Base-by-base conservation (phyloP, 768 basidiomycete species). In the Ramaria rubella region DNA sequence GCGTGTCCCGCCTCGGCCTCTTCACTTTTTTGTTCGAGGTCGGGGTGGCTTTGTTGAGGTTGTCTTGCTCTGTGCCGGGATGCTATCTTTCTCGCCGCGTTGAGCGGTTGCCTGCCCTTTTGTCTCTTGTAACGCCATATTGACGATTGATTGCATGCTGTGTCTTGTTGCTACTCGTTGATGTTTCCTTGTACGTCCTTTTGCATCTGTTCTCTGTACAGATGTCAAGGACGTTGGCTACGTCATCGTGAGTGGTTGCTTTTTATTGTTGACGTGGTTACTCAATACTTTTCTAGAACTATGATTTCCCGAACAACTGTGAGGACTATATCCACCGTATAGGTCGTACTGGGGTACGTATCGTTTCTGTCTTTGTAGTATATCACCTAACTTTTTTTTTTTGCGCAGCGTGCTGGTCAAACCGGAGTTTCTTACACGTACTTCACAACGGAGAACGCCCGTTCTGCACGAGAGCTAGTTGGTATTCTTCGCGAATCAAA, bases 201-300 rank as follows among this genome's bases (percentile, higher is more conserved):
- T 65, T 63, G 68, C 68, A 62, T 68, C 55, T 65, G 62, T 67
- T 40, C 27, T 51, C 60, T 58, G 64, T 48, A 65, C 74, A 96
- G 95, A 96, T 78, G 94, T 98, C 74, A 97, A 98, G 87, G 94
- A 98, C 75, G 94, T 98, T 64, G 87, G 90, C 64, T 97, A 94
- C 73, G 94, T 97, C 61, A 92, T 98, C 64, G 91, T 93, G 64
- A 69, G 90, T 81, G 14, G 58, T 59, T 56, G 52, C 44, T 5
- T 49, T 31, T 21, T 48, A 34, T 17, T 50, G 49, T 60, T 34
- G 8, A 36, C 42, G 50, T 12, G 0, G 45, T 60, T 38, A 59
- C 49, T 30, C 40, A 38, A 2, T 24, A 55, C 34, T 52, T 63
- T 54, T 33, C n/a, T 43, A 94, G 93, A 94, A 94, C 73, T 94